Evolutionary conservation across 495 filamentous ascomycete species (phyloP), one percentile per base, ranked within the genome.

Genomic region (Cetradonia linearis): DNA sequence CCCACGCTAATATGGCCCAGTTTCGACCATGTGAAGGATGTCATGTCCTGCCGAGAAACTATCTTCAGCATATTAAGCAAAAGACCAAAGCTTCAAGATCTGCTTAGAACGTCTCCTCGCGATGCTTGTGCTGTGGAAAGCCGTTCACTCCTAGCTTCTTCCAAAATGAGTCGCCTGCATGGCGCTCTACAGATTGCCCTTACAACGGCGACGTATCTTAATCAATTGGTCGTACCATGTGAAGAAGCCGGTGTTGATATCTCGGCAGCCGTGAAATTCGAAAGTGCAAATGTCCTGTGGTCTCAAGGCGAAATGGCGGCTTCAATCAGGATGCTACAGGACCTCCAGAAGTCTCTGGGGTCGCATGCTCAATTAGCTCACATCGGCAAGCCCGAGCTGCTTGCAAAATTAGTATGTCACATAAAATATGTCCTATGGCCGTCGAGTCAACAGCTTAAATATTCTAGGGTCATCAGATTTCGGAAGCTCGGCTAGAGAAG

Each of bases 241-340:
- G 77, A 79, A 63, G 72, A 79, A 0, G 69, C 87, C 54, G 88
- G 86, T 0, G 72, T 96, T n/a, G 79, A 83, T 62, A 81, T 95
- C 53, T 84, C 86, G 62, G 87, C 83, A 5, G 84, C 83, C 38
- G 81, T 87, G 28, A 80, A 81, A 61, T 78, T 88, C 48, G 93
- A 97, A 70, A 79, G 85, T 25, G 90, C 93, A 10, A 87, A 88
- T 63, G 89, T 95, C 44, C 74, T 99, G 16, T 99, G 93, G 93
- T 90, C 92, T 58, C 87, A 95, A 68, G 92, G 89, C 18, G 92
- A 97, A 69, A 87, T 88, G 78, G 80, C 84, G n/a, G 80, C 91
- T 3, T 95, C 94, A 1, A 95, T 99, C 53, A 77, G 82, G 44
- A 91, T 96, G 78, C 82, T 97, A 31, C 83, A 91, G 65, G 78